These are phyloP conservation scores for Posidonia australis DNA, from an alignment of 106 monocot genomes.

Conservation along the genomic window DNA sequence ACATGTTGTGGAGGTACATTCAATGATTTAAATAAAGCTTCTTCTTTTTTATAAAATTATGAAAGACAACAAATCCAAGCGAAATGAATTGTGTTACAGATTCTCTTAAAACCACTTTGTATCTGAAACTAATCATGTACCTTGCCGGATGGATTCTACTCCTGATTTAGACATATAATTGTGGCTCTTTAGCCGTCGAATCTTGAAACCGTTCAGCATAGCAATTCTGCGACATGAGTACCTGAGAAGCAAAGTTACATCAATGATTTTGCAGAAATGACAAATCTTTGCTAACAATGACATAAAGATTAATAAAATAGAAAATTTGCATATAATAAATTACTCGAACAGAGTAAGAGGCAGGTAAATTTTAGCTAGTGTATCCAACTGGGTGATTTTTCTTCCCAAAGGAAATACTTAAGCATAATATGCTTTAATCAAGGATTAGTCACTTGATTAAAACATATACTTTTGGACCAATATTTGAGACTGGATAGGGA, in stretches of 20 bases:
- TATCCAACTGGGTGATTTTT: too few relatives aligned
- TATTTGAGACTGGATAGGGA: too few relatives aligned
- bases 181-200: constrained; percentile 9
- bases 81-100: neutral
- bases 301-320: neutral
- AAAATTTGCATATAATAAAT: too few relatives aligned
- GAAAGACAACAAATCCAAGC: neutral
- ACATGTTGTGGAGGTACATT: too few relatives aligned
- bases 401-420: too few relatives aligned
- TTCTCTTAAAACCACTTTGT: neutral
- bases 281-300: neutral
- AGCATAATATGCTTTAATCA: too few relatives aligned
- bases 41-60: neutral
- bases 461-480: too few relatives aligned
- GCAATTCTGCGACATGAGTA: constrained; percentile 16
- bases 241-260: constrained; percentile 13
- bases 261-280: neutral
- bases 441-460: too few relatives aligned
- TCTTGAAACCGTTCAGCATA: constrained; percentile 14
- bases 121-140: constrained; percentile 16
- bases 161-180: constrained; percentile 14
- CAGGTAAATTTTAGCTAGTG: too few relatives aligned
- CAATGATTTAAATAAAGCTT: neutral
- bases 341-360: too few relatives aligned
- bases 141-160: constrained; percentile 17